Evolutionary conservation across 176 grass and related monocot genomes (phyloP).

Genomic region (Pharus latifolius): DNA sequence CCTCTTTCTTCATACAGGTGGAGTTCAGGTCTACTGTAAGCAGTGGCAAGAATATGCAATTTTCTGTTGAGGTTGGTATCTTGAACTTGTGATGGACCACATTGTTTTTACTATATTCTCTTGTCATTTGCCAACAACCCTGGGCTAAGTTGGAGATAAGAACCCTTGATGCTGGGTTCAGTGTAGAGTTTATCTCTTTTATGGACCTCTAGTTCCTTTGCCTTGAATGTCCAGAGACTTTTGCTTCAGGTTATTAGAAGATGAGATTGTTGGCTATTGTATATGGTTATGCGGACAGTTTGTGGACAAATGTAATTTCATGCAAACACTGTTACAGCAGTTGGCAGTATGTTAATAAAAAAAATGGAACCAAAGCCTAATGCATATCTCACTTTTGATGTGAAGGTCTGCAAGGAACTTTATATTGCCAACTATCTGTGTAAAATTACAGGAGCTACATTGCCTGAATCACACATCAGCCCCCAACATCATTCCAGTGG

Average conservation of each 20-base stretch:
- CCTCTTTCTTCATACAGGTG: conserved; percentile 37
- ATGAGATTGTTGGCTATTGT: too few species aligned
- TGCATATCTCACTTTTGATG: too few species aligned
- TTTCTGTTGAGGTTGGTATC: conserved; percentile 74
- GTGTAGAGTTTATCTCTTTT: too few species aligned
- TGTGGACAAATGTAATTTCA: too few species aligned
- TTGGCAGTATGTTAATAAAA: too few species aligned
- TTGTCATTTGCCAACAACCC: not conserved
- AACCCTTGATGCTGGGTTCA: too few species aligned
- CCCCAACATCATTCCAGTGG: not conserved
- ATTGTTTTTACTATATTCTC: not conserved
- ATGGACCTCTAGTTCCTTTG: too few species aligned
- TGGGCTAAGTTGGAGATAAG: not conserved
- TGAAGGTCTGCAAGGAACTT: not conserved
- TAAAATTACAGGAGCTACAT: not conserved
- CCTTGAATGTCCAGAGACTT: too few species aligned
- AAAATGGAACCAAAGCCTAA: too few species aligned
- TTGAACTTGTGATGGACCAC: not conserved
- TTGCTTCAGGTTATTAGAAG: too few species aligned
- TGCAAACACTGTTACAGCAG: too few species aligned
- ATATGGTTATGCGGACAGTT: too few species aligned
- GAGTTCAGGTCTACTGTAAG: conserved; percentile 67
- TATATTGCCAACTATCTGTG: not conserved
- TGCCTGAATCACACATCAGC: not conserved
- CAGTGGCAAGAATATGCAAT: conserved; percentile 47